Base-by-base conservation (phyloP, 179 eudicot genomes). In the Drosera spatulata region DNA sequence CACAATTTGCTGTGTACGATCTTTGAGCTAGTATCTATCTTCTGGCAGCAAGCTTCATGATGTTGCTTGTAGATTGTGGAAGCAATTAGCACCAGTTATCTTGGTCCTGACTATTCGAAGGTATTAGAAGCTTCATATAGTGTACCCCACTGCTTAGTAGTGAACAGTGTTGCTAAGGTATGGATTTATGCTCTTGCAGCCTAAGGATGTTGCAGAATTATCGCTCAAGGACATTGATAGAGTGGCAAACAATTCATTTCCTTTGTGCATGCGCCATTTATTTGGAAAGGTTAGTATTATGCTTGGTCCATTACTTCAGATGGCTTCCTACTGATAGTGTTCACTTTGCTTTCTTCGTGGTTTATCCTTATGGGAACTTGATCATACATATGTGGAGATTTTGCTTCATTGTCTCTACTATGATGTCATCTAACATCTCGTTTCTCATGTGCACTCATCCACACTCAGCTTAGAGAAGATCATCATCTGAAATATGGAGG, bases 401-500 rank as follows among this genome's bases (percentile, higher is more conserved):
- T 39, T 56, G 10, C 6, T 22, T 12, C 5, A 4, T 12, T 51
- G 3, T 37, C 41, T 52, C 49, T n/a, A 57, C 10, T 44, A 22
- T 13, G 37, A n/a, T 48, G 12, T 45, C 58, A 10, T 47, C 39
- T 12, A 3, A 13, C 59, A 3, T 62, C 66, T 50, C 47, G 41
- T 56, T 45, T 43, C 53, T 39, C 62, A 56, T 10, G 37, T 33
- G 61, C 33, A 55, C 11, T 37, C 42, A 53, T 38, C 12, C 71
- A 44, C 67, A 58, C 67, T 60, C 88, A 94, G 99, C 82, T 94
- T 66, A 80, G 82, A 80, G 97, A 94, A 72, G 97, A 94, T 68
- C 99, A 94, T 76, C 97, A 94, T 74, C 79, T 94, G 70, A 90
- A 81, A 80, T 81, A 85, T 76, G 99, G 99, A 77, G 99, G 99